phyloP scores from a whole-genome alignment of 179 eudicot genomes.

The Carnegiea gigantea region DNA sequence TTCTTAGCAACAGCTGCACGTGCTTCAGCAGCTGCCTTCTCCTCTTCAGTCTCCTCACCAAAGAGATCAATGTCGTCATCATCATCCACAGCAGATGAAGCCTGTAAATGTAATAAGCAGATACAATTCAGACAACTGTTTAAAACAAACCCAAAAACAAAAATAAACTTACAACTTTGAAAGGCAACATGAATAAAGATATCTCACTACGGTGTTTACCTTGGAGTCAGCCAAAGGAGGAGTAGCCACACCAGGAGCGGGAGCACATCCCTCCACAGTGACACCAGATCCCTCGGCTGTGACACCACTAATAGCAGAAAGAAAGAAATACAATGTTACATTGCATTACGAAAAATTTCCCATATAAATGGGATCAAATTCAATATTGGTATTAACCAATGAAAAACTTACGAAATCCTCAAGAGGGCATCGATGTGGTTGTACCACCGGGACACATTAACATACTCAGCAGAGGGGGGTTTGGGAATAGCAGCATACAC shows the following conservation, averaged over 20 bases:
- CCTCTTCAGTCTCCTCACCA: slow-evolving; percentile 99
- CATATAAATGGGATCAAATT: not conserved
- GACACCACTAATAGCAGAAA: slow-evolving; percentile 54
- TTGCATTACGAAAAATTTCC: not conserved
- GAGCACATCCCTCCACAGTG: slow-evolving; percentile 68
- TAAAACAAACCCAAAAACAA: not conserved
- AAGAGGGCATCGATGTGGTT: slow-evolving; percentile 80
- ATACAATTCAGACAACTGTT: not conserved
- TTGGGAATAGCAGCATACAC: slow-evolving; percentile 62
- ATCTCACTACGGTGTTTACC: slow-evolving; percentile 30
- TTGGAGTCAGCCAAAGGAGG: slow-evolving; percentile 72
- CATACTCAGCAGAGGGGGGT: slow-evolving; percentile 62
- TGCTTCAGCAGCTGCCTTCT: slow-evolving; percentile 88
- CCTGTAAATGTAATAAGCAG: slow-evolving; percentile 37
- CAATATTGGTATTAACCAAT: not conserved
- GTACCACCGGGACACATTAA: slow-evolving; percentile 81
- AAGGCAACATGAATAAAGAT: not conserved
- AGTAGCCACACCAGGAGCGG: slow-evolving; percentile 55
- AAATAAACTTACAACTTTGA: not conserved
- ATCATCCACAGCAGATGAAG: slow-evolving; percentile 73
- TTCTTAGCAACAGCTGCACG: slow-evolving; percentile 67
- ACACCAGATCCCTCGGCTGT: slow-evolving; percentile 82
- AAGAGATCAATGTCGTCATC: slow-evolving; percentile 91
- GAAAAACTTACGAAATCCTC: slow-evolving; percentile 85
- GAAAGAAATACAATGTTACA: not conserved